Evolutionary conservation across 169 alveolate genomes (phyloP), one percentile per base, ranked within the genome.

Genomic region (Plasmodium cynomolgi): DNA sequence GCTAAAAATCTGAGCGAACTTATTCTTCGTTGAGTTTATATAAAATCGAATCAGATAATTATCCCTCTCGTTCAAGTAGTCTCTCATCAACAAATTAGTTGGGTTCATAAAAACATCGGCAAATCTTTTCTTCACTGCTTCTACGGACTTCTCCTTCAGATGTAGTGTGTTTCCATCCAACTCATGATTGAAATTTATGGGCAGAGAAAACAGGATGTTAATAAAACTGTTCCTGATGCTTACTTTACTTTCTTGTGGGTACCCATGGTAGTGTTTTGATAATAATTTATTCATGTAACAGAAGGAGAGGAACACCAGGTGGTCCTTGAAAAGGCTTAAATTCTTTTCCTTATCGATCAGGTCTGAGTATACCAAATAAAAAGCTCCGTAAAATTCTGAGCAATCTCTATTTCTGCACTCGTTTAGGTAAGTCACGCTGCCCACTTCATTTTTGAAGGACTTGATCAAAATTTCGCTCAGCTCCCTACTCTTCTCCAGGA

Each of bases 211-310:
- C 15, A 88, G 73, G 9, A 80, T 81, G 31, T 88, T 88, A 26
- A 88, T 80, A 39, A 88, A 88, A 26, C 37, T 88, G 50, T 88
- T 88, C 20, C 94, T 23, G 20, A 88, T 88, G 29, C 72, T 77
- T 13, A 79, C 82, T 34, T 80, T 88, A n/a, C 83, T 85, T 5
- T 58, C 94, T 17, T n/a, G 34, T 11, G 88, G 37, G 33, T 88
- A 88, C 23, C 20, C 50, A 58, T 77, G 81, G 31, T 80, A 88
- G 54, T 80, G 47, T 26, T 79, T 88, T 41, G 44, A 75, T 17
- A 88, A 20, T 9, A 88, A 80, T n/a, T 80, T 88, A 37, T 62
- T 88, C 94, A 88, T 88, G 29, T 88, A 88, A 37, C 83, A 80
- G 50, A 88, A 88, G 23, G 91, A 88, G 20, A 80, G 73, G 83